Evolutionary conservation across 192 early-diverging fungal species (phyloP).

Genomic region (Funneliformis geosporum): DNA sequence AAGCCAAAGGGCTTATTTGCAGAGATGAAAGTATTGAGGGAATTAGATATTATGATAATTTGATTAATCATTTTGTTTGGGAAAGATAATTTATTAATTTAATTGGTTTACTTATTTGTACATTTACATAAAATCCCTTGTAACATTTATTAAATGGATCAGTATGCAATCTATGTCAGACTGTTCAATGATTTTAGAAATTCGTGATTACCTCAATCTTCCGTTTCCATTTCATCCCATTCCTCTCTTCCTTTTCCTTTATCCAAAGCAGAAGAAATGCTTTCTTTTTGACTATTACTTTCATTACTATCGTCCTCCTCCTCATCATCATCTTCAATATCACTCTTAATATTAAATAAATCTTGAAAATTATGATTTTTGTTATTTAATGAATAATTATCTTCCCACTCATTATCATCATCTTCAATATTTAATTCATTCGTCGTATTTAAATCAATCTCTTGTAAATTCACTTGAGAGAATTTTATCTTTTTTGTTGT

Average conservation of each 20-base stretch:
- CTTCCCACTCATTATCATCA: neutral
- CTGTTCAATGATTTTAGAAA: neutral
- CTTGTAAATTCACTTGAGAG: neutral
- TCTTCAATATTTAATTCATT: neutral
- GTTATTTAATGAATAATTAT: neutral
- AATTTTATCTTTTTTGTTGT: slow-evolving; percentile 13
- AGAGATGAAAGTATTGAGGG: slow-evolving; percentile 88
- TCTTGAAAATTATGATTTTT: neutral
- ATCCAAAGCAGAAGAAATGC: neutral
- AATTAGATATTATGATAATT: slow-evolving; percentile 80
- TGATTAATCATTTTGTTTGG: slow-evolving; percentile 36
- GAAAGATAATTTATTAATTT: neutral
- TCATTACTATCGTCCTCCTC: neutral
- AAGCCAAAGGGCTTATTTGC: slow-evolving; percentile 77
- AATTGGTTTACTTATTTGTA: neutral
- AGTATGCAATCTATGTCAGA: neutral
- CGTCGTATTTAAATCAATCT: neutral
- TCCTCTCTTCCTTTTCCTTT: neutral
- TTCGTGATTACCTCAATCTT: too few relatives aligned
- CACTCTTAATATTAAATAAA: neutral
- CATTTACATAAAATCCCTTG: neutral
- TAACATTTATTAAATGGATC: too few relatives aligned
- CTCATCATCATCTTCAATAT: neutral
- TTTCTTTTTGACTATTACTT: neutral
- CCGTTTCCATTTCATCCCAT: neutral